Base-by-base conservation (phyloP, 148 eudicot species). In the Pharnaceum exiguum region DNA sequence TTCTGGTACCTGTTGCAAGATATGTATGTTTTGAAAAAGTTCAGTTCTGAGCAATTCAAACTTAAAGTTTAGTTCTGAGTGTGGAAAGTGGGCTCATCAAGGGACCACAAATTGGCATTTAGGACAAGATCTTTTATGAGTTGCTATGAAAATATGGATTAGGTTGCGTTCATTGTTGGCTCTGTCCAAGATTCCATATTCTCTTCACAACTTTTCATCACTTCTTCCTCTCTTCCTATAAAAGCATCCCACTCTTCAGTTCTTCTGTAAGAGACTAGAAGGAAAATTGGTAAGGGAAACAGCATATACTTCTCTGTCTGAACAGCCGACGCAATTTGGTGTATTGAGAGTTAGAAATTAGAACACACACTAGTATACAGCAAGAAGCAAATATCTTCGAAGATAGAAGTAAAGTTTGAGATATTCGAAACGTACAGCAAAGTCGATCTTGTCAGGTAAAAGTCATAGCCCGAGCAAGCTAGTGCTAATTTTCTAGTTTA, bases 151-250 rank as follows among this genome's bases (percentile, higher is more conserved):
- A 68, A 76, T n/a, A 72, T 66, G 64, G 75, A 71, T 77, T 80
- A 75, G 67, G 71, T 66, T 70, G 51, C 62, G 65, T 65, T 55
- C 56, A 45, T 63, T 57, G 65, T 76, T 65, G 47, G 70, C 69
- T 71, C 69, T 79, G 68, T 69, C 59, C 71, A 79, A 77, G 90
- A 89, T 89, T 85, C 96, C 65, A 67, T 80, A 55, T 80, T 68
- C 82, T 66, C 63, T 71, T 46, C 54, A 46, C 51, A n/a, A 59
- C 73, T 70, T 71, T 67, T 52, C 43, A 54, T 53, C 60, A 28
- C 49, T 59, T 53, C 53, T 35, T 51, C 56, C 59, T 32, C 48
- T 48, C 47, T 26, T 35, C 51, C 63, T 89, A 89, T 83, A 86
- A 83, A 73, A 74, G 55, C 82, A 63, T 67, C 68, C 69, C 63